These are phyloP conservation scores for Aspergillus aculeatinus DNA, from an alignment of 2,329 filamentous ascomycete species.

Conservation along the genomic window DNA sequence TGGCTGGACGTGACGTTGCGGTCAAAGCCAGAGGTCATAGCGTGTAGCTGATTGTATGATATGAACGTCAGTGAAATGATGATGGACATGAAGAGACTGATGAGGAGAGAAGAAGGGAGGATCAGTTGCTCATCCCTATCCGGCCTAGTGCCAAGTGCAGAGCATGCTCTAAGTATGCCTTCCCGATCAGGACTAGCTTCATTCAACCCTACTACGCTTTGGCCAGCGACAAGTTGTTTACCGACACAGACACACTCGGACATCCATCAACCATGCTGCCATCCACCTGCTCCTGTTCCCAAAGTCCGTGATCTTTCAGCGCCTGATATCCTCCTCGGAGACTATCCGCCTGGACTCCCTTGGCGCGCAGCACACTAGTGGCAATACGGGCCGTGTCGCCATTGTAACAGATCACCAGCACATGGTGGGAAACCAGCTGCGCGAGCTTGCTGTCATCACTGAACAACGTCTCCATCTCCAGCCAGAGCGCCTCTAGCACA, in stretches of 20 bases:
- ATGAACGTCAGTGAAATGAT: too few relatives aligned
- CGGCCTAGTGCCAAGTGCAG: not conserved
- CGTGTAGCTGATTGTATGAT: too few relatives aligned
- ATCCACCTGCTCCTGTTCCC: conserved; percentile 18
- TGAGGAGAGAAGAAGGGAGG: too few relatives aligned
- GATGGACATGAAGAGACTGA: too few relatives aligned
- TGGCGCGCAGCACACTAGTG: conserved; percentile 54
- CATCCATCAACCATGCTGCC: conserved; percentile 1
- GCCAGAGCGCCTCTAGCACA: conserved; percentile 50
- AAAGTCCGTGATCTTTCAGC: conserved; percentile 28
- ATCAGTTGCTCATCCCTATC: too few relatives aligned
- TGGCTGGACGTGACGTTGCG: too few relatives aligned
- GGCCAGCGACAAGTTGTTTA: too few relatives aligned
- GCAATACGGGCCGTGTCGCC: conserved; percentile 57
- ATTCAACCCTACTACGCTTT: not conserved
- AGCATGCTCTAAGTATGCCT: not conserved
- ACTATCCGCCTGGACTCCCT: conserved; percentile 50
- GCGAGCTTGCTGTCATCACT: conserved; percentile 21
- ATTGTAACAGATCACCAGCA: conserved; percentile 55
- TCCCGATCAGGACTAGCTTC: not conserved
- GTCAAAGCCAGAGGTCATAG: too few relatives aligned
- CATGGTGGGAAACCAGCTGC: conserved; percentile 31
- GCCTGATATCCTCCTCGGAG: conserved; percentile 45
- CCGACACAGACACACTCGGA: conserved; percentile 7
- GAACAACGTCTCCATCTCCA: conserved; percentile 48